A percentile compares a stretch with the other conserved stretches of the same genome.
Evolutionary conservation across 176 grass and related monocot species (phyloP).

Genomic region (Carex cristatella): DNA sequence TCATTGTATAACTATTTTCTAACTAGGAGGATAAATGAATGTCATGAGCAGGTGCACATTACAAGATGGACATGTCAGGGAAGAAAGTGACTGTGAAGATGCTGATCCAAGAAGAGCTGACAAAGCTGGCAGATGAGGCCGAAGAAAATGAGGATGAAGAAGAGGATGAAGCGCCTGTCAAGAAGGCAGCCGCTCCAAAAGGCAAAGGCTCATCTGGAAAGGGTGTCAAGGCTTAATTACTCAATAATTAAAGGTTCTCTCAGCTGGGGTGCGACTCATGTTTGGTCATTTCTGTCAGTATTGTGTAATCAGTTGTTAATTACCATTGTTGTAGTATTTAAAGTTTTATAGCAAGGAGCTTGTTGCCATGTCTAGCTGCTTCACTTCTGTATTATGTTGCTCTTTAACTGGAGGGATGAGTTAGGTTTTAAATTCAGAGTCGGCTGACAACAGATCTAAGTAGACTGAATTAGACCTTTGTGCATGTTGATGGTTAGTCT

Average conservation of each 20-base stretch:
- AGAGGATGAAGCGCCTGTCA: slow-evolving; percentile 17
- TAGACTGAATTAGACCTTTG: background rate
- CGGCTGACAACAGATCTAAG: slow-evolving; percentile 16
- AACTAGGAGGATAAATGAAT: background rate
- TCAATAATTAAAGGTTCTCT: background rate
- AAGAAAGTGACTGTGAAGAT: slow-evolving; percentile 35
- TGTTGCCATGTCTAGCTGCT: background rate
- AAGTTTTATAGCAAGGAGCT: slow-evolving; percentile 13
- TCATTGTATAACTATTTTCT: background rate
- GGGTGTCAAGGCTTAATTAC: slow-evolving; percentile 10
- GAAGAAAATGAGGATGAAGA: slow-evolving; percentile 41
- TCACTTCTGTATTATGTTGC: slow-evolving; percentile 7
- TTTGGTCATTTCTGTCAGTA: slow-evolving; percentile 3
- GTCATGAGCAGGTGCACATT: slow-evolving; percentile 24
- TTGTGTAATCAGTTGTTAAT: slow-evolving; percentile 15
- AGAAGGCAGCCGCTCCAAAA: background rate
- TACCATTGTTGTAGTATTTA: slow-evolving; percentile 19
- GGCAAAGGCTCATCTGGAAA: background rate
- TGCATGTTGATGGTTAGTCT: slow-evolving; percentile 12
- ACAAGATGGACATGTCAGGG: slow-evolving; percentile 33
- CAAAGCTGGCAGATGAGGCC: slow-evolving; percentile 32
- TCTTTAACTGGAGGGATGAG: slow-evolving; percentile 5
- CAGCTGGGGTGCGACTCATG: background rate
- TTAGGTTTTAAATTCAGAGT: slow-evolving; percentile 10
- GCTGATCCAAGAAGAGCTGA: slow-evolving; percentile 47